Evolutionary conservation across 768 basidiomycete genomes (phyloP).

Genomic region (Pleurotus sapidus): DNA sequence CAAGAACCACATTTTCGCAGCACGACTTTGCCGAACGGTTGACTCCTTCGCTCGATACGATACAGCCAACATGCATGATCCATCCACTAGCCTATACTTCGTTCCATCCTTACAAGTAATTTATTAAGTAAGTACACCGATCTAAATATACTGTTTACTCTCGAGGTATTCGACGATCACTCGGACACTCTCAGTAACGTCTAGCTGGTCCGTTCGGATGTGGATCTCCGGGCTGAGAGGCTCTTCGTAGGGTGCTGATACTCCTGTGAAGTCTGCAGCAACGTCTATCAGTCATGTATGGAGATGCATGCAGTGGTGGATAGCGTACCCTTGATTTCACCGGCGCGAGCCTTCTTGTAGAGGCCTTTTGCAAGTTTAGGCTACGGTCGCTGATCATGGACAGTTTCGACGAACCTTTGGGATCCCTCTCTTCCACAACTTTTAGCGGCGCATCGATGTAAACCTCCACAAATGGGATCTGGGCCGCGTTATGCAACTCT

Average conservation of each 20-base stretch:
- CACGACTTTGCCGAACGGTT: background rate
- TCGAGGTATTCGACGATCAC: conserved; percentile 79
- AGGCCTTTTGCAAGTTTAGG: conserved; percentile 45
- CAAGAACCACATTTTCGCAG: conserved; percentile 1
- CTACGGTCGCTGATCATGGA: background rate
- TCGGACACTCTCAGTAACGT: conserved; percentile 75
- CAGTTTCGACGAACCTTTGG: conserved; percentile 44
- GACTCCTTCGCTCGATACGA: background rate
- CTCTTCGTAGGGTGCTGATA: conserved; percentile 95
- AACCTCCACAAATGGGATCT: conserved; percentile 88
- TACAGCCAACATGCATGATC: no score
- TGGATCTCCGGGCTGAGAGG: conserved; percentile 87
- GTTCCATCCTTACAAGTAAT: background rate
- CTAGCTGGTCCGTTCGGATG: conserved; percentile 80
- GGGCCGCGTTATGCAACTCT: conserved; percentile 69
- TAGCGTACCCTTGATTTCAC: conserved; percentile 85
- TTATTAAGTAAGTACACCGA: background rate
- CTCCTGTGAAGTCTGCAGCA: conserved; percentile 90
- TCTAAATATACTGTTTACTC: conserved; percentile 54
- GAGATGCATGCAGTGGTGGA: background rate
- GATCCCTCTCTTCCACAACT: conserved; percentile 90
- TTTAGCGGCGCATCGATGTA: conserved; percentile 90
- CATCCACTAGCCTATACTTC: no score
- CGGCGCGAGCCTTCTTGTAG: conserved; percentile 94
- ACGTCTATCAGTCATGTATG: background rate